These are phyloP conservation scores for Papiliotrema terrestris DNA, from an alignment of 1,284 basidiomycete genomes.

Conservation along the genomic window DNA sequence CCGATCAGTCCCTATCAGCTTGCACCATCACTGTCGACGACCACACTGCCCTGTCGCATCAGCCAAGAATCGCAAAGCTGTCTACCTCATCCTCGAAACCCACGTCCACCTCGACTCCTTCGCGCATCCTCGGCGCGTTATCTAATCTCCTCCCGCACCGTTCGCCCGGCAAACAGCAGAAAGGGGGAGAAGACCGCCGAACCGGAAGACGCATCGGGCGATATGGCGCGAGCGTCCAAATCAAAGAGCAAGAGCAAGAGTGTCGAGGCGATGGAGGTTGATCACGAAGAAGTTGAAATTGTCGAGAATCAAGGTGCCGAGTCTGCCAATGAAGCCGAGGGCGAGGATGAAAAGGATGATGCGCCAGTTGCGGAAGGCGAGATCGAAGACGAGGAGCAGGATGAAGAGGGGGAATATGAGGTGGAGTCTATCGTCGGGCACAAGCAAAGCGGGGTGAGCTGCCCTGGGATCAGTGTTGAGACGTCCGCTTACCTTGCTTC, in stretches of 20 bases:
- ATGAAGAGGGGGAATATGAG: conserved; percentile 31
- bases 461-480: background rate
- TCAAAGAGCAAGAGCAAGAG: background rate
- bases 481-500: background rate
- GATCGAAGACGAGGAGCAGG: conserved; percentile 11
- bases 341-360: conserved; percentile 3
- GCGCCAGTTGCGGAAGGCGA: conserved; percentile 6
- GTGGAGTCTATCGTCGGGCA: conserved; percentile 26
- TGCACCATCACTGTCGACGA: background rate
- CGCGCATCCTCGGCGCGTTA: background rate
- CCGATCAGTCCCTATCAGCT: too few species aligned
- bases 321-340: background rate
- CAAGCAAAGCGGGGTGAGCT: conserved; percentile 19
- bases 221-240: background rate
- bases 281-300: background rate
- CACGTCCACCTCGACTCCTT: background rate
- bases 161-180: background rate
- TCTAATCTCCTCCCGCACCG: background rate
- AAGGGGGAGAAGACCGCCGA: background rate
- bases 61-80: too few species aligned
- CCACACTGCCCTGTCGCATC: too few species aligned
- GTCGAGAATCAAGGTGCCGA: background rate
- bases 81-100: background rate
- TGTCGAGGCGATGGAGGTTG: background rate
- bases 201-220: background rate